Conservation (phyloP, 2,329 filamentous ascomycete genomes). For the Talaromyces marneffei region DNA sequence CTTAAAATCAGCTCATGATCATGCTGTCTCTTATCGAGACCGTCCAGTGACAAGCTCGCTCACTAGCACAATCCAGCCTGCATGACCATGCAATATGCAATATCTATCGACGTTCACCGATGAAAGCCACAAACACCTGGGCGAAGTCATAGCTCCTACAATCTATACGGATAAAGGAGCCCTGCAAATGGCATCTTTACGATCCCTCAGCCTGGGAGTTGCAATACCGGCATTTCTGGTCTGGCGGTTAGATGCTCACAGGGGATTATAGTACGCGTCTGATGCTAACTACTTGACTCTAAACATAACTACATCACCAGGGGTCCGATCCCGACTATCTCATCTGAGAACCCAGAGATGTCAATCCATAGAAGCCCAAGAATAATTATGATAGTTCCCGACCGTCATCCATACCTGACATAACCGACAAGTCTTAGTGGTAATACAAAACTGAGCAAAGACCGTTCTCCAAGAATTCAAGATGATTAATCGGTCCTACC, state of each 20-base stretch:
- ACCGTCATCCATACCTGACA: background rate
- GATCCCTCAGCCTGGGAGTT: background rate
- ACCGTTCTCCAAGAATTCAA: background rate
- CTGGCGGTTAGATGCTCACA: background rate
- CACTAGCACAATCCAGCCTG: background rate
- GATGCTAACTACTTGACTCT: background rate
- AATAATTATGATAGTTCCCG: background rate
- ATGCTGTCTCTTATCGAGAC: background rate
- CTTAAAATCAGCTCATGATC: background rate
- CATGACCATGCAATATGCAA: background rate
- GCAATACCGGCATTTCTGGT: background rate
- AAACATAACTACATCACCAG: background rate
- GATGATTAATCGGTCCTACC: conserved; percentile 4
- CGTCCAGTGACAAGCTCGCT: background rate
- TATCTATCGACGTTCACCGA: background rate
- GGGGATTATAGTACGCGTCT: background rate
- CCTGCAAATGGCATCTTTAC: background rate
- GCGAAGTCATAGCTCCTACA: background rate
- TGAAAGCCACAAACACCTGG: background rate
- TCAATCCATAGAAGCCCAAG: background rate
- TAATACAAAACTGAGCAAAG: conserved; percentile 1
- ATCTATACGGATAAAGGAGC: background rate
- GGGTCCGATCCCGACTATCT: background rate
- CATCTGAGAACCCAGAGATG: background rate
- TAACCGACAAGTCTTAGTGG: background rate